These are phyloP conservation scores for Alternaria longipes DNA, from an alignment of 2,329 filamentous ascomycete species.

Conservation along the genomic window DNA sequence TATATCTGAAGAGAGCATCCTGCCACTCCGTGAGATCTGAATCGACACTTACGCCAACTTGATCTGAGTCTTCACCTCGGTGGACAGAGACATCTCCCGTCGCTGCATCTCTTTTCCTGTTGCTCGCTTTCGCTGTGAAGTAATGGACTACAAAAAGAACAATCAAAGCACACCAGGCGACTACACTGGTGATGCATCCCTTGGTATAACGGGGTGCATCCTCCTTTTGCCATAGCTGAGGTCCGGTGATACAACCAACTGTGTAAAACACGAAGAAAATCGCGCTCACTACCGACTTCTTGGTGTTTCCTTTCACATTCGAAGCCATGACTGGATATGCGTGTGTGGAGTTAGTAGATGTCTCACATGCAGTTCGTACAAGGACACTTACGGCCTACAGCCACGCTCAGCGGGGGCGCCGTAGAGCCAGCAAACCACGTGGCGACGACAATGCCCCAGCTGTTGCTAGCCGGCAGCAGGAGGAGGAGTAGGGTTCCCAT, in stretches of 20 bases:
- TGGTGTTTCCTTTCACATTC: constrained; percentile 53
- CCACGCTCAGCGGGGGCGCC: constrained; percentile 56
- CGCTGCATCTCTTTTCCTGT: neutral
- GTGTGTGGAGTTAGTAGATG: too few species aligned
- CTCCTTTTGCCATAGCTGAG: constrained; percentile 60
- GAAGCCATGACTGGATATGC: too few species aligned
- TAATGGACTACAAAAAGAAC: neutral
- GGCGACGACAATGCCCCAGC: constrained; percentile 53
- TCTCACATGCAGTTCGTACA: too few species aligned
- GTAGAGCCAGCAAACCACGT: constrained; percentile 58
- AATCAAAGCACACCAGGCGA: constrained; percentile 49
- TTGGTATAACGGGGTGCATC: constrained; percentile 55
- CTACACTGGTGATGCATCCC: constrained; percentile 59
- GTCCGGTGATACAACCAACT: constrained; percentile 57
- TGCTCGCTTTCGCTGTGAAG: neutral
- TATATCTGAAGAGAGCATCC: too few species aligned
- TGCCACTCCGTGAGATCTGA: too few species aligned
- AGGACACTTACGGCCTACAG: constrained; percentile 39
- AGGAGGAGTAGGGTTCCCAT: too few species aligned
- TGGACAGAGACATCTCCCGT: too few species aligned
- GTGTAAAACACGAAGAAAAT: constrained; percentile 63
- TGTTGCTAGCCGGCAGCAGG: too few species aligned
- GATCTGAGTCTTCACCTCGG: too few species aligned
- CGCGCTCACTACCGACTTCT: constrained; percentile 56
- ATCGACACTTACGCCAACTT: too few species aligned